Base-by-base conservation (phyloP, 805 yeast genomes). In the Metschnikowia picachoensis region DNA sequence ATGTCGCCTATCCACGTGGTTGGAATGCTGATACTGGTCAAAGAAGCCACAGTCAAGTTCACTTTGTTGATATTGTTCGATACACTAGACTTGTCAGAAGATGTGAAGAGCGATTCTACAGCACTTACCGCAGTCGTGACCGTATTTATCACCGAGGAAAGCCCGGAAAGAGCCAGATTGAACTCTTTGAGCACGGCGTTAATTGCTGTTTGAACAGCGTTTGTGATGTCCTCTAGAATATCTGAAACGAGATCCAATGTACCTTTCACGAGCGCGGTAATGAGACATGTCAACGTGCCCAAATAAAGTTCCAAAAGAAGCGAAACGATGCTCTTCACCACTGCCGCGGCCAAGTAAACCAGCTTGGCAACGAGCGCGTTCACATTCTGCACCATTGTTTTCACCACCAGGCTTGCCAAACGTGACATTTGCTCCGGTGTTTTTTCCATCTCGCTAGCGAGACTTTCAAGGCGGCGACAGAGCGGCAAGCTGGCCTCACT, bases 281-380 rank as follows among this genome's bases (percentile, higher is more conserved):
- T 61, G 12, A 94, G 69, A 63, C 99, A 94, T 0, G 85, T 83
- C 64, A 87, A 88, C 0, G 98, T 94, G 0, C 97, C 98, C 2
- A 90, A 63, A 39, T 85, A 78, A 52, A 92, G 56, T 30, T 90
- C 89, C 25, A 55, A 25, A 25, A 47, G 40, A 35, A 55, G 48
- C 13, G 39, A 20, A 7, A 55, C 35, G 10, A 55, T 20, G 14
- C 51, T 44, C 27, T 42, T 49, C 20, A 46, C 48, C 16, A 49
- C 38, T 4, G 35, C 13, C 8, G 92, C 66, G 8, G 80, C 68
- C 59, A 92, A 87, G 4, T 79, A 59, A 0, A 87, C 60, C 35
- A 90, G 51, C 35, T 74, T 72, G 54, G 86, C 83, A 8, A 83
- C 67, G 0, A 81, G 79, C 9, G 70, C 62, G 31, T 82, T 74